phyloP scores from a whole-genome alignment of 2,329 filamentous ascomycete species.

The Sphaerulina musiva region DNA sequence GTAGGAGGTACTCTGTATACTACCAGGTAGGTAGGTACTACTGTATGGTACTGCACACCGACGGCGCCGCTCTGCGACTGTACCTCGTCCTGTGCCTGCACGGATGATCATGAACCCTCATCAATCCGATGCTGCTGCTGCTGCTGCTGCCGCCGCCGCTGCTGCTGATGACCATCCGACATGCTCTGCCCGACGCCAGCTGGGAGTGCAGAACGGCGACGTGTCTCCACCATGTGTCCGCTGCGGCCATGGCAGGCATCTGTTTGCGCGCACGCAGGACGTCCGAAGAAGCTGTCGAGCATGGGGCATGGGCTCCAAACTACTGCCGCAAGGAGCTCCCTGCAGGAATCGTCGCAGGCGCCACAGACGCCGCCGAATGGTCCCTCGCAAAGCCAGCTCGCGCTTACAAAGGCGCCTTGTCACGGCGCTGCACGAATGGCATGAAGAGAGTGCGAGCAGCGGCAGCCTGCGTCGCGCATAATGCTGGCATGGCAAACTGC shows the following conservation, averaged over 20 bases:
- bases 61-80: too few species aligned
- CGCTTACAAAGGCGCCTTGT: conserved; percentile 9
- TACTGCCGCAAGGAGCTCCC: conserved; percentile 21
- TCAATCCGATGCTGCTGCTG: too few species aligned
- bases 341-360: conserved; percentile 29
- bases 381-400: background rate
- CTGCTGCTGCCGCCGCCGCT: too few species aligned
- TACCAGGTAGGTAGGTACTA: too few species aligned
- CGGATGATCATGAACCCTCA: background rate
- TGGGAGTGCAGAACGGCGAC: background rate
- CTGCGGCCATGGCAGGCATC: conserved; percentile 11
- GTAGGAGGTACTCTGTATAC: too few species aligned
- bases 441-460: background rate
- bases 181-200: background rate
- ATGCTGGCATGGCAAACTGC: conserved; percentile 6
- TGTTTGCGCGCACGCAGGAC: conserved; percentile 11
- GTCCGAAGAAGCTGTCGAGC: conserved; percentile 20
- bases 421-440: background rate
- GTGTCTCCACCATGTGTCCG: background rate
- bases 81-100: too few species aligned
- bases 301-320: conserved; percentile 1
- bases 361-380: conserved; percentile 19
- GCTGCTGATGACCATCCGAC: background rate
- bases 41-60: too few species aligned
- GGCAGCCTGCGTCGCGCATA: conserved; percentile 9